These are phyloP conservation scores for Basidiobolus heterosporus DNA, from an alignment of 371 early-diverging fungal species.

Conservation along the genomic window DNA sequence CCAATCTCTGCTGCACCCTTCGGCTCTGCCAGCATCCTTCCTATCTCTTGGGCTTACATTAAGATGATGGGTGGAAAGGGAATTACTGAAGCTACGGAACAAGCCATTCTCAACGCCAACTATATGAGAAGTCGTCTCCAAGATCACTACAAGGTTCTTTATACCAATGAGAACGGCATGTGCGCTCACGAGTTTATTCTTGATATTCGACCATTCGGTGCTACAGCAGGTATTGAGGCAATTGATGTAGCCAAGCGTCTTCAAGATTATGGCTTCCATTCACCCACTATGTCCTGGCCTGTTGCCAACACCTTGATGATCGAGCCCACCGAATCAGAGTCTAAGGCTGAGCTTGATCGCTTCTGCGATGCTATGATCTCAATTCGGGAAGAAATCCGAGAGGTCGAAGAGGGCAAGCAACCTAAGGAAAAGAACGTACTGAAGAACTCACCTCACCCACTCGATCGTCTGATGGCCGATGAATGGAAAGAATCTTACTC, in stretches of 20 bases:
- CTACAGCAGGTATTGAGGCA: conserved; percentile 68
- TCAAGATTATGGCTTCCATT: conserved; percentile 94
- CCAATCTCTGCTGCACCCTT: conserved; percentile 93
- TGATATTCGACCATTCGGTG: conserved; percentile 73
- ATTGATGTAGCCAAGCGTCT: conserved; percentile 95
- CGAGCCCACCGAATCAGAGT: conserved; percentile 96
- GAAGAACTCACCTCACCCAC: conserved; percentile 76
- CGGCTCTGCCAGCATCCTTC: conserved; percentile 85
- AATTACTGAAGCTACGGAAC: conserved; percentile 64
- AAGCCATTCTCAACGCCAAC: conserved; percentile 90
- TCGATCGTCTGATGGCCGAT: conserved; percentile 49
- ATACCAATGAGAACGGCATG: conserved; percentile 77
- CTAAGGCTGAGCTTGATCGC: conserved; percentile 78
- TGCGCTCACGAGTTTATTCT: conserved; percentile 97
- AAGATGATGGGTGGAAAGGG: conserved; percentile 88
- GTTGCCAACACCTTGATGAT: conserved; percentile 94
- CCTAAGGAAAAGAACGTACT: conserved; percentile 73
- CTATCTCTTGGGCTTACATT: conserved; percentile 94
- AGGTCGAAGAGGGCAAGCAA: conserved; percentile 64
- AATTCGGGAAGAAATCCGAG: conserved; percentile 79
- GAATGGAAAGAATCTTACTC: conserved; percentile 68
- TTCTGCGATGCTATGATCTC: conserved; percentile 94
- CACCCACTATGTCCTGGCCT: conserved; percentile 97
- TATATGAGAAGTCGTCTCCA: conserved; percentile 85
- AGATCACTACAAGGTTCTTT: conserved; percentile 76